Base-by-base conservation (phyloP, 305 asterid genomes). In the Fraxinus floribunda region DNA sequence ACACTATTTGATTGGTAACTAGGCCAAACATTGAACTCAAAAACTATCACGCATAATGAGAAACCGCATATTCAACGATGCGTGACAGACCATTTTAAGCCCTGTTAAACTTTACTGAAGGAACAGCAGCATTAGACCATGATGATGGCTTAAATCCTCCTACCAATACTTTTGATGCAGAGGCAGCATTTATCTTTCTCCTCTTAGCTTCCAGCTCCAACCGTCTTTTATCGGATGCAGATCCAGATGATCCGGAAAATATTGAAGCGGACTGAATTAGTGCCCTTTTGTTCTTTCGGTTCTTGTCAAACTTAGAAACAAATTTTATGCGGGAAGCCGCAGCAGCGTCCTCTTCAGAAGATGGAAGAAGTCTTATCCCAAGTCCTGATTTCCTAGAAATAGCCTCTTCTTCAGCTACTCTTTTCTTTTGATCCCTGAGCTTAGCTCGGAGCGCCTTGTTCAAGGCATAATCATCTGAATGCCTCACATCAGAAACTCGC, bases 331-430 rank as follows among this genome's bases (percentile, higher is more conserved):
- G 89, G 30, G 91, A 85, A 79, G 99, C 97, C 72, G 90, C 80
- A 18, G 89, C 87, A 44, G 88, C 88, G 76, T 95, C 99, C 87
- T 94, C 97, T 86, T 88, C 82, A 26, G 99, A 89, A 49, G 83
- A 76, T 0, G 99, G 97, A 77, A 95, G 92, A 82, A 95, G 88
- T 73, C 98, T 89, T 70, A 93, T 88, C 57, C 97, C 94, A 24
- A 95, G 87, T 73, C 99, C 99, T 16, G 92, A 60, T 86, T 89
- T 96, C 87, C 90, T 90, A 3, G 98, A 77, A 72, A 70, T 81
- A 8, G 94, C 90, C 87, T 96, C 98, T 89, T 92, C 98, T 88
- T 92, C 92, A 60, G 98, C 97, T 55, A 94, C 98, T 86, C 98
- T 84, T 87, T 90, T 95, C 94, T 89, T 94, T 83, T 93, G 98